A percentile compares a stretch with the other conserved stretches of the same genome.
phyloP scores from a whole-genome alignment of 371 early-diverging fungal genomes.

The Saksenaea oblongispora region DNA sequence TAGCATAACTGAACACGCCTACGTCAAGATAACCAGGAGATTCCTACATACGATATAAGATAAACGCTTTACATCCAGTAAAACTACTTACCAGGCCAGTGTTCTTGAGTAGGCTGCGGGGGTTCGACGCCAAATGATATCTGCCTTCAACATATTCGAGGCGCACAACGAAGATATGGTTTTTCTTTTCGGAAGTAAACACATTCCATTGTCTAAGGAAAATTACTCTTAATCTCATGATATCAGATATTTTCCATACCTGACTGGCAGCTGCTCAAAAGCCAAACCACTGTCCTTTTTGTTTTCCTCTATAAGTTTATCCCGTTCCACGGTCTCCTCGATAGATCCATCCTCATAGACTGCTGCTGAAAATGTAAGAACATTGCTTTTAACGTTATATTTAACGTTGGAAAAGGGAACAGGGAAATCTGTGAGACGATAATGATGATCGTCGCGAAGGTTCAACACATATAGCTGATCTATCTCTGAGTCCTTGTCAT shows the following conservation, averaged over 20 bases:
- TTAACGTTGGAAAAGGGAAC: constrained; percentile 48
- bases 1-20: constrained; percentile 56
- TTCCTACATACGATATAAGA: constrained; percentile 25
- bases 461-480: constrained; percentile 50
- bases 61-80: neutral
- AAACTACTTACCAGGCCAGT: constrained; percentile 38
- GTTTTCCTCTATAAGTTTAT: constrained; percentile 34
- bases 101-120: constrained; percentile 51
- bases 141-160: constrained; percentile 30
- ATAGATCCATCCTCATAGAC: constrained; percentile 52
- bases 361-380: constrained; percentile 59
- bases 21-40: constrained; percentile 62
- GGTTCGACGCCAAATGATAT: constrained; percentile 32
- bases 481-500: constrained; percentile 16
- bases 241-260: constrained; percentile 14
- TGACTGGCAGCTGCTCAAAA: constrained; percentile 66
- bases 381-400: constrained; percentile 38
- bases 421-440: constrained; percentile 55
- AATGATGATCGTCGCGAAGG: constrained; percentile 35
- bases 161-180: constrained; percentile 58
- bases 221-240: neutral
- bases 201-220: constrained; percentile 66
- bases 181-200: constrained; percentile 53
- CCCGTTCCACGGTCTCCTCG: constrained; percentile 45
- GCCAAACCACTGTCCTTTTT: constrained; percentile 56